A percentile compares a stretch with the other conserved stretches of the same genome.
These are phyloP conservation scores for Paraglomus brasilianum DNA, from an alignment of 192 early-diverging fungal genomes.

Conservation along the genomic window DNA sequence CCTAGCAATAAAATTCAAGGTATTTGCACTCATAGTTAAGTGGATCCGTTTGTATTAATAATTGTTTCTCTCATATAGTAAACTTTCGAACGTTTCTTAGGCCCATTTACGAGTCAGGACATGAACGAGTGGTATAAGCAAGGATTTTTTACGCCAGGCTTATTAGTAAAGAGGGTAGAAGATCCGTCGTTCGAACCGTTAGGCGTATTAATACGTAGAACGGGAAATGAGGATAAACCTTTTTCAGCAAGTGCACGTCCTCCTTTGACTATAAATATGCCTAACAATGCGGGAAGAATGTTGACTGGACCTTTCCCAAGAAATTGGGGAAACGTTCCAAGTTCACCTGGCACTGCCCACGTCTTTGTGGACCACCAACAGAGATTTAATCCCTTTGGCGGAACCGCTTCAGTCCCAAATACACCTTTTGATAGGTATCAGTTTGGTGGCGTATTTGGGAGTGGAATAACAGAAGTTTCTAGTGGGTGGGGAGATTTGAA, in stretches of 20 bases:
- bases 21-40: background rate
- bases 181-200: conserved; percentile 80
- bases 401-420: conserved; percentile 28
- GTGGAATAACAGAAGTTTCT: conserved; percentile 2
- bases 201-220: conserved; percentile 59
- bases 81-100: background rate
- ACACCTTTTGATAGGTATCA: conserved; percentile 33
- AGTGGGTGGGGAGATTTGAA: conserved; percentile 27
- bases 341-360: conserved; percentile 29
- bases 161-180: conserved; percentile 81
- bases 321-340: conserved; percentile 16
- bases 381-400: conserved; percentile 33
- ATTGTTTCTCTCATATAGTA: background rate
- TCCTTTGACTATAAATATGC: conserved; percentile 27
- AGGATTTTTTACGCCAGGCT: conserved; percentile 78
- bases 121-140: conserved; percentile 96
- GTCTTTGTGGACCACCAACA: conserved; percentile 31
- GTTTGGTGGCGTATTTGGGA: conserved; percentile 28
- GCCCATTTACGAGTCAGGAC: conserved; percentile 77
- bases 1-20: conserved; percentile 84
- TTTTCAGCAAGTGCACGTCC: conserved; percentile 53
- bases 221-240: conserved; percentile 66
- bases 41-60: background rate
- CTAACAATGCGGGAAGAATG: conserved; percentile 21
- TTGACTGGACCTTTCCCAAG: conserved; percentile 23